A percentile compares a stretch with the other conserved stretches of the same genome.
Conservation (phyloP, 2,329 filamentous ascomycete species). For the Botrytis squamosa region DNA sequence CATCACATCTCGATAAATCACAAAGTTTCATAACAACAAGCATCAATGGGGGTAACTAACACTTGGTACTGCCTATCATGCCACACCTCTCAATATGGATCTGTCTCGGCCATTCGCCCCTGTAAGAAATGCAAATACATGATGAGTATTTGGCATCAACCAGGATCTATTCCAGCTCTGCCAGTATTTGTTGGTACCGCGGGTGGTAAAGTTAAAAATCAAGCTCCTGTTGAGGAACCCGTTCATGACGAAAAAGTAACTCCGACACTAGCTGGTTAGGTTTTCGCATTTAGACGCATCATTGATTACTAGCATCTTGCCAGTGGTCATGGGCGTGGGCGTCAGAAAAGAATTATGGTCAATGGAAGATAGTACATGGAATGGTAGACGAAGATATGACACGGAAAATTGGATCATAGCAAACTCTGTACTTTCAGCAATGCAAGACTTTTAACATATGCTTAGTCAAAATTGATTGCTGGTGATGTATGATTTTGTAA, state of each 20-base stretch:
- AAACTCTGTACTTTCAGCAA: not conserved
- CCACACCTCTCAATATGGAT: not conserved
- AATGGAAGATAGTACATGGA: not conserved
- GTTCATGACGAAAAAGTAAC: not conserved
- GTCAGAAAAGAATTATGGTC: not conserved
- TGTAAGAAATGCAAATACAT: constrained; percentile 1
- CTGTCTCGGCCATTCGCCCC: not conserved
- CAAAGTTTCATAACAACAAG: not conserved
- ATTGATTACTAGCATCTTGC: not conserved
- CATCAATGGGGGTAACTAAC: not conserved
- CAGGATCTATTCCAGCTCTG: not conserved
- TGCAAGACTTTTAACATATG: not conserved
- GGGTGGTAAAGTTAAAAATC: not conserved
- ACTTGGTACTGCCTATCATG: constrained; percentile 7
- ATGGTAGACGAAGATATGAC: not conserved
- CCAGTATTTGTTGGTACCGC: not conserved
- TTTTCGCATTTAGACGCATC: not conserved
- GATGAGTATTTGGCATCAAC: not conserved
- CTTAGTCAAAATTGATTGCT: not conserved
- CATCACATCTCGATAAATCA: not conserved
- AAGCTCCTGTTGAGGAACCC: too few relatives aligned
- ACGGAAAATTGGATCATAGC: not conserved
- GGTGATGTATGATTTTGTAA: not conserved
- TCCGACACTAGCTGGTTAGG: not conserved
- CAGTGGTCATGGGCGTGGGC: not conserved